Evolutionary conservation across 345 rosid genomes (phyloP), one percentile per base, ranked within the genome.

Genomic region (Citrus glauca): DNA sequence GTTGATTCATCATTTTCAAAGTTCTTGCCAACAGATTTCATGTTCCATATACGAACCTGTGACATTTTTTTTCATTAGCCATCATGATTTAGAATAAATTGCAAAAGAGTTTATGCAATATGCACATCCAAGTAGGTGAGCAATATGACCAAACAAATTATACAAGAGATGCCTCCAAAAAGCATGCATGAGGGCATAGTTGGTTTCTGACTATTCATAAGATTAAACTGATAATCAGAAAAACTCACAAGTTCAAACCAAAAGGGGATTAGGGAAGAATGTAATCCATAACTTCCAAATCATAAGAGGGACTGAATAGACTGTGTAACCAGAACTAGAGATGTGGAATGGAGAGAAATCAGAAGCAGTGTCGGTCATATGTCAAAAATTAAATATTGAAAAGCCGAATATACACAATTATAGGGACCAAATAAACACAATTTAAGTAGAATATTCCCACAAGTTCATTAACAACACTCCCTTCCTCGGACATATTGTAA

Each of bases 21-120:
- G 77, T 89, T 92, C 80, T 81, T 87, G 82, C 90, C 90, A 80
- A 90, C 90, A 65, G 95, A 93, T 79, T 90, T 93, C 92, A 90
- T 83, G 85, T 93, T 94, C 99, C 99, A 97, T 76, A 97, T 93
- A 37, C 99, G 87, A 32, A 97, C 98, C 99, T 97, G 82, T 45
- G 37, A 56, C 27, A 60, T 45, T 50, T 53, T 53, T 17, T 53
- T 19, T 5, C 57, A 53, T 53, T 53, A 28, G 66, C 61, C n/a
- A 35, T 64, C 72, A 63, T 16, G 17, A 33, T 30, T 14, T 2
- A 40, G 37, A 28, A 13, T 63, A 13, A 27, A 25, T 13, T 63
- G 35, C 62, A 59, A 9, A 22, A 8, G 62, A 59, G 62, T 50
- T 28, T 20, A 2, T 8, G 38, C 30, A 48, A 53, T 1, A 17